Evolutionary conservation across 345 rosid species (phyloP).

Genomic region (Acer campestre): DNA sequence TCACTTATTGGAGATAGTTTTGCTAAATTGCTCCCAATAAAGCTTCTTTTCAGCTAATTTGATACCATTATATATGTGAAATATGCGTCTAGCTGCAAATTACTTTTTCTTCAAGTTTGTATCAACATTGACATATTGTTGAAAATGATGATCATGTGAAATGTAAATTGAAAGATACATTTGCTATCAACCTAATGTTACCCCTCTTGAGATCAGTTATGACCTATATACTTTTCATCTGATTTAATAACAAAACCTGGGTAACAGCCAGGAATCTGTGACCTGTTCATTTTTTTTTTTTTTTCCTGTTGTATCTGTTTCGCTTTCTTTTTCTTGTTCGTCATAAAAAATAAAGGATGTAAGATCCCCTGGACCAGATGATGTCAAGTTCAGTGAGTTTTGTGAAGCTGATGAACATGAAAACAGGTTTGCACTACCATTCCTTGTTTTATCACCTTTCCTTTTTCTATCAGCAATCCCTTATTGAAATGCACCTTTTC

Average conservation of each 20-base stretch:
- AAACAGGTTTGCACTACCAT: not conserved
- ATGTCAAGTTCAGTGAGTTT: not conserved
- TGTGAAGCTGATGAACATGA: conserved; percentile 1
- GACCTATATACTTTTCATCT: not conserved
- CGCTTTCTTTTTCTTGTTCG: not conserved
- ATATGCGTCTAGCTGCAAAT: not conserved
- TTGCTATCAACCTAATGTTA: too few relatives aligned
- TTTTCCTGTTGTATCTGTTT: not conserved
- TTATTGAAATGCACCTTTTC: not conserved
- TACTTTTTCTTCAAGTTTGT: not conserved
- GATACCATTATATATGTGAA: not conserved
- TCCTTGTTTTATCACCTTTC: not conserved
- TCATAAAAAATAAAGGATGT: not conserved
- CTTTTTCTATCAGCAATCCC: not conserved
- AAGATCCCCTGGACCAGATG: not conserved
- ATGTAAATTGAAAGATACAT: not conserved
- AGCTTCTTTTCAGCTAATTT: not conserved
- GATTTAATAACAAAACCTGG: too few relatives aligned
- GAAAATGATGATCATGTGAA: not conserved
- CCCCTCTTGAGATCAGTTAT: not conserved
- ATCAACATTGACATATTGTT: not conserved
- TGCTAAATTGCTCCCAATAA: too few relatives aligned
- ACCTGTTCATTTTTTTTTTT: too few relatives aligned
- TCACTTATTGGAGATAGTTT: not conserved
- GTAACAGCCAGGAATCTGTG: too few relatives aligned